Evolutionary conservation across 768 basidiomycete genomes (phyloP).

Genomic region (Tremella yokohamensis): DNA sequence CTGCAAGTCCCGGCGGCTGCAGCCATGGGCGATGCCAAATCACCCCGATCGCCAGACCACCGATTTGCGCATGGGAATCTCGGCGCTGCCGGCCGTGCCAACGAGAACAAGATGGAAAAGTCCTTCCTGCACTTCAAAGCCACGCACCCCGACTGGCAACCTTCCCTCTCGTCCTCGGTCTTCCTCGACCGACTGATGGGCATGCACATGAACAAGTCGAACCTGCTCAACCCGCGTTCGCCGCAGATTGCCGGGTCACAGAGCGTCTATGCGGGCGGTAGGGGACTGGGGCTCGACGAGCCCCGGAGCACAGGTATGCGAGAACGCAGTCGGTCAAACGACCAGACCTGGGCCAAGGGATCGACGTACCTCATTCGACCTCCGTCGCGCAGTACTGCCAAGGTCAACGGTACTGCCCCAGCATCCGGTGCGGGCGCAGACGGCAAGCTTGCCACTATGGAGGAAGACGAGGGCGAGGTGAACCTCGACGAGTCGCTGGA

Average conservation of each 20-base stretch:
- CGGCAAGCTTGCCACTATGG: conserved; percentile 25
- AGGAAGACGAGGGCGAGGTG: conserved; percentile 21
- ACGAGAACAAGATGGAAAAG: conserved; percentile 86
- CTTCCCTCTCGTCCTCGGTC: conserved; percentile 78
- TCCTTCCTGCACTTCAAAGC: conserved; percentile 53
- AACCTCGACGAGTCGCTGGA: conserved; percentile 46
- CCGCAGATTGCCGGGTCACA: conserved; percentile 12
- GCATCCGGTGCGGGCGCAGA: background rate
- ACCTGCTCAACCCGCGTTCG: conserved; percentile 1
- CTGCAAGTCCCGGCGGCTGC: background rate
- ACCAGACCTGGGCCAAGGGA: conserved; percentile 40
- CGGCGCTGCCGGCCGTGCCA: conserved; percentile 13
- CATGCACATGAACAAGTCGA: conserved; percentile 12
- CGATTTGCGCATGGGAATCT: background rate
- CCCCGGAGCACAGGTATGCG: conserved; percentile 16
- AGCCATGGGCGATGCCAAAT: background rate
- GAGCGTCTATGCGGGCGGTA: conserved; percentile 14
- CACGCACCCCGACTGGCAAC: conserved; percentile 93
- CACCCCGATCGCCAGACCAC: background rate
- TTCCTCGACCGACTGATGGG: conserved; percentile 73
- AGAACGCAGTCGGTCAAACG: conserved; percentile 35
- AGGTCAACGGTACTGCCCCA: background rate
- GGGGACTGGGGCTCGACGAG: conserved; percentile 20
- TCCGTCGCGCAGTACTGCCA: background rate
- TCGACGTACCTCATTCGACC: conserved; percentile 20